Conservation (phyloP, 2,329 filamentous ascomycete species). For the Chaetoscypha palmicola region DNA sequence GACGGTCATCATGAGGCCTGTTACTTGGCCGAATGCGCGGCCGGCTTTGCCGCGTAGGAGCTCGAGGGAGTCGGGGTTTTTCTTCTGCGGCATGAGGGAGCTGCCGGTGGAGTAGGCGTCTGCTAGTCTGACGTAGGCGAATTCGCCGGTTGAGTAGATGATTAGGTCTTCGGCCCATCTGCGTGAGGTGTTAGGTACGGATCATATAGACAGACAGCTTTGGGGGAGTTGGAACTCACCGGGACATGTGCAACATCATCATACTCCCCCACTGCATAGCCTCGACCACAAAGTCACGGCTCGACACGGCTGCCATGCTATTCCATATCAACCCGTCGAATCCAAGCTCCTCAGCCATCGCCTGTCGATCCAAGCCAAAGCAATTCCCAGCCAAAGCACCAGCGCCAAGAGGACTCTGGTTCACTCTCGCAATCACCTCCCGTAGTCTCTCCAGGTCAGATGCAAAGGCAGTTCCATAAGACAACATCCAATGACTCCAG, state of each 20-base stretch:
- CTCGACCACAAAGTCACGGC: conserved; percentile 72
- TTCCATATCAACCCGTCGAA: conserved; percentile 72
- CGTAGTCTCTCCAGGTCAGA: conserved; percentile 71
- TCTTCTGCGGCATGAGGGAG: conserved; percentile 52
- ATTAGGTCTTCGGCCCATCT: conserved; percentile 81
- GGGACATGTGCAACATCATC: conserved; percentile 71
- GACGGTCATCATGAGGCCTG: conserved; percentile 67
- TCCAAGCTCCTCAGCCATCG: conserved; percentile 72
- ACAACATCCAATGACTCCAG: conserved; percentile 77
- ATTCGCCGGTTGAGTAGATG: conserved; percentile 64
- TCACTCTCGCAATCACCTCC: conserved; percentile 67
- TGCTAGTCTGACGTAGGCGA: conserved; percentile 66
- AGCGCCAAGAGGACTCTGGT: conserved; percentile 40
- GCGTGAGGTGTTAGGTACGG: no score
- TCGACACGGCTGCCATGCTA: conserved; percentile 60
- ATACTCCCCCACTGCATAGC: conserved; percentile 72
- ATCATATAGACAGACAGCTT: no score
- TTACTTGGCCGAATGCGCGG: conserved; percentile 72
- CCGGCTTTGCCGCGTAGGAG: conserved; percentile 73
- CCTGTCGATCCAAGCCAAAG: conserved; percentile 72
- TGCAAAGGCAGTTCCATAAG: conserved; percentile 64
- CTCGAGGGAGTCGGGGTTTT: conserved; percentile 69
- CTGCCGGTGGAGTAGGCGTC: conserved; percentile 76
- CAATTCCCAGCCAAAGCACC: conserved; percentile 71
- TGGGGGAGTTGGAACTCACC: conserved; percentile 8